Evolutionary conservation across 208 protist species (phyloP), one percentile per base, ranked within the genome.

Genomic region (Acanthamoeba castellanii): DNA sequence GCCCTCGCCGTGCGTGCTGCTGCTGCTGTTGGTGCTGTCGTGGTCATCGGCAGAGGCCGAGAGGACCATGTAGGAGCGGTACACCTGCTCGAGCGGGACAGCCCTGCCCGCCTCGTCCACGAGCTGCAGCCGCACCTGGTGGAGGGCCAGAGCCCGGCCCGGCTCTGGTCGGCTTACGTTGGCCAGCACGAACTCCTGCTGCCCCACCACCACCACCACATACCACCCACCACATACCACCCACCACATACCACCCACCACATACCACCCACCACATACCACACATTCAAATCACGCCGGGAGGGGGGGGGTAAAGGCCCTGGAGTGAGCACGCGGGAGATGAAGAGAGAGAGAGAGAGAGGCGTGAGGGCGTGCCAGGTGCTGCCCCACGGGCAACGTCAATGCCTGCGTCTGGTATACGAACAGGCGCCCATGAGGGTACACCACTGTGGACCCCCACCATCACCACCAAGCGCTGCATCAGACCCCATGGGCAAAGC

Each of bases 121-220:
- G 16, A 81, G 20, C n/a, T 81, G 72, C 13, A 81, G 11, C 18
- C 72, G 72, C 72, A 81, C 72, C n/a, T 81, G 72, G 9, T 81
- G 72, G 8, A 81, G 9, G 37, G 72, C 72, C 20, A 81, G 34
- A 45, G 20, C 72, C 9, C 30, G n/a, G 7, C 72, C 72, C 72
- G 72, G n/a, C 9, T 47, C 72, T 81, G 72, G 72, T 47, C 37
- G 11, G 72, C 34, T 81, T 7, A 47, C 72, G 42, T 50, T 47
- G 27, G n/a, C 11, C 20, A 81, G 30, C 37, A 50, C 34, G 5
- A 47, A 7, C 11, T 81, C 72, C 72, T 81, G n/a, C 16, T 27
- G 9, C 5, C 13, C 72, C 72, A 20, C 30, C 9, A 76, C 8
- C 11, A 76, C 9, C 9, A 76, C 8, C 14, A 76, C n/a, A 76